phyloP scores from a whole-genome alignment of 768 basidiomycete genomes.

The Psilocybe azurescens region DNA sequence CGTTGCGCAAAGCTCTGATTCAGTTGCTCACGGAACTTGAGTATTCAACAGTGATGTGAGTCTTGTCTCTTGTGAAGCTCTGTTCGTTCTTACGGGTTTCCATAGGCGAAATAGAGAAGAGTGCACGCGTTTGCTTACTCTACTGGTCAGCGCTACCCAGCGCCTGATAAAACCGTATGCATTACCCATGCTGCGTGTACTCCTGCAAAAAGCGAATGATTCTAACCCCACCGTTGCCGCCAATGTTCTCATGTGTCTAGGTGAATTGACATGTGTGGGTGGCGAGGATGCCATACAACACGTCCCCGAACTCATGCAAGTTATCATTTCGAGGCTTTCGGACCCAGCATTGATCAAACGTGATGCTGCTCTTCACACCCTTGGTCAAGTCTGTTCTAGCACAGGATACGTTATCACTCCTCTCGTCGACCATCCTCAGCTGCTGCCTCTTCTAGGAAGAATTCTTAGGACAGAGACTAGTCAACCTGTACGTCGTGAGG shows the following conservation, averaged over 20 bases:
- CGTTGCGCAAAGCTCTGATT: conserved; percentile 91
- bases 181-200: conserved; percentile 90
- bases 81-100: conserved; percentile 11
- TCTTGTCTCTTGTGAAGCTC: neutral
- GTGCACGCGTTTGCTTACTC: conserved; percentile 86
- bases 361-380: conserved; percentile 91
- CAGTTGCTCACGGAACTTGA: conserved; percentile 96
- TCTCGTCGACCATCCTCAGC: conserved; percentile 87
- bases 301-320: conserved; percentile 86
- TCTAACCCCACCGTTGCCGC: conserved; percentile 87
- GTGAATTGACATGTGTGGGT: conserved; percentile 90
- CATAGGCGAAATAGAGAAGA: conserved; percentile 86
- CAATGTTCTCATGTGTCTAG: conserved; percentile 91
- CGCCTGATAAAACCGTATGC: conserved; percentile 96
- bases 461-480: conserved; percentile 84
- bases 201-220: conserved; percentile 90
- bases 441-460: conserved; percentile 83
- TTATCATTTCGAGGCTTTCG: conserved; percentile 88
- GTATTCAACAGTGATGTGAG: conserved; percentile 84
- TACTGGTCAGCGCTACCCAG: conserved; percentile 90
- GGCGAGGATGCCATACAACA: conserved; percentile 89
- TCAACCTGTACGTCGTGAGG: conserved; percentile 78
- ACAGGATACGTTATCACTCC: conserved; percentile 95
- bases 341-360: conserved; percentile 90
- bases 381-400: conserved; percentile 95